These are phyloP conservation scores for Nicotiana paniculata DNA, from an alignment of 257 asterid genomes.

Conservation along the genomic window DNA sequence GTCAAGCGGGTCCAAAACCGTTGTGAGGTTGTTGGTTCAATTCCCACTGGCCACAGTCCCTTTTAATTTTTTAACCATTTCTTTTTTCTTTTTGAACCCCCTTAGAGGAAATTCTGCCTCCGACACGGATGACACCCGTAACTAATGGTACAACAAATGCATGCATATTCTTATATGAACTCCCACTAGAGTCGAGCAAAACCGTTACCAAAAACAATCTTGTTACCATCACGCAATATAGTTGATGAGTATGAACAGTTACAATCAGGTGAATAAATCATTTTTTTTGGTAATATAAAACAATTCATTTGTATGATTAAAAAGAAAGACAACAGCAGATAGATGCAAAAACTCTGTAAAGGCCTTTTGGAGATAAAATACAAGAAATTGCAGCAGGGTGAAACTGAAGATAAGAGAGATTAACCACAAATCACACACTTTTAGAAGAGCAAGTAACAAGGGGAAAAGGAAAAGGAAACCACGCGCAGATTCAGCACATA, in stretches of 20 bases:
- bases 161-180: neutral
- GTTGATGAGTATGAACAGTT: neutral
- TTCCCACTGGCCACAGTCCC: no score
- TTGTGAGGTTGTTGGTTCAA: no score
- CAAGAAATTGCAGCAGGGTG: neutral
- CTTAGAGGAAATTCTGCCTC: no score
- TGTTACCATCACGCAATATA: neutral
- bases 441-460: neutral
- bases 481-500: conserved; percentile 12
- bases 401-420: neutral
- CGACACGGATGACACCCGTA: no score
- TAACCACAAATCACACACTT: neutral
- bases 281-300: no score
- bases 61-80: no score
- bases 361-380: neutral
- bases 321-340: neutral
- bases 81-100: no score
- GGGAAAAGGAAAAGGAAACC: neutral
- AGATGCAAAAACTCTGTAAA: neutral
- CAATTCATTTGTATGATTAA: neutral
- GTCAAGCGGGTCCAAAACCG: no score
- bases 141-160: neutral
- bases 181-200: neutral
- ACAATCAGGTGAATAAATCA: neutral
- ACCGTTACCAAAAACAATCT: neutral